Evolutionary conservation across 1,284 basidiomycete genomes (phyloP).

Genomic region (Sparassis latifolia): DNA sequence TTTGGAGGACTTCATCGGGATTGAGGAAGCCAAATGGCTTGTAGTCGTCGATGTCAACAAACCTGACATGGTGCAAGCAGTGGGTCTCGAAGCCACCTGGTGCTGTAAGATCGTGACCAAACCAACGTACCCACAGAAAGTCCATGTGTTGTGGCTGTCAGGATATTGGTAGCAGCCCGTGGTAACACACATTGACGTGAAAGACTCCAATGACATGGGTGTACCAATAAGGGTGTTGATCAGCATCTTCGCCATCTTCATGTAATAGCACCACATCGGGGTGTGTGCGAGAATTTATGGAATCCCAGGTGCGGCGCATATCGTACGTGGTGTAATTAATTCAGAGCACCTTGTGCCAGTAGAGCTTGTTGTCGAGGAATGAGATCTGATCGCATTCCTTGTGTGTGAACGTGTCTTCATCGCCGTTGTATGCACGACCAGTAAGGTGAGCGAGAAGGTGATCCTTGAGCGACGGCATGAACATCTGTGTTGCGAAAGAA

Average conservation of each 20-base stretch:
- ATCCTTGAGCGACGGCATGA: conserved; percentile 14
- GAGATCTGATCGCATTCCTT: conserved; percentile 10
- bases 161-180: conserved; percentile 13
- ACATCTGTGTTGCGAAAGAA: conserved; percentile 10
- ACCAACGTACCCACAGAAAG: conserved; percentile 34
- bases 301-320: conserved; percentile 30
- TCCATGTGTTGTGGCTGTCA: conserved; percentile 3
- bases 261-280: conserved; percentile 26
- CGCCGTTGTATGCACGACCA: conserved; percentile 5
- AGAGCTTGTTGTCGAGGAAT: conserved; percentile 24
- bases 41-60: conserved; percentile 21
- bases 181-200: conserved; percentile 16
- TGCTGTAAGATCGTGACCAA: conserved; percentile 15
- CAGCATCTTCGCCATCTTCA: conserved; percentile 10
- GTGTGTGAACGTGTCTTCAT: conserved; percentile 10
- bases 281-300: conserved; percentile 28
- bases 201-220: conserved; percentile 16
- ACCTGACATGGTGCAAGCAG: conserved; percentile 27
- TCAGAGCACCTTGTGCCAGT: conserved; percentile 21
- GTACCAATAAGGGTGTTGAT: conserved; percentile 19
- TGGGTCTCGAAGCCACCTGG: conserved; percentile 12
- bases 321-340: conserved; percentile 25
- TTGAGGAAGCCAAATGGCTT: conserved; percentile 36
- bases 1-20: conserved; percentile 28
- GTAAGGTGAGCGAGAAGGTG: conserved; percentile 17